Evolutionary conservation across 2,329 filamentous ascomycete species (phyloP).

Genomic region (Hypocreales sp.): DNA sequence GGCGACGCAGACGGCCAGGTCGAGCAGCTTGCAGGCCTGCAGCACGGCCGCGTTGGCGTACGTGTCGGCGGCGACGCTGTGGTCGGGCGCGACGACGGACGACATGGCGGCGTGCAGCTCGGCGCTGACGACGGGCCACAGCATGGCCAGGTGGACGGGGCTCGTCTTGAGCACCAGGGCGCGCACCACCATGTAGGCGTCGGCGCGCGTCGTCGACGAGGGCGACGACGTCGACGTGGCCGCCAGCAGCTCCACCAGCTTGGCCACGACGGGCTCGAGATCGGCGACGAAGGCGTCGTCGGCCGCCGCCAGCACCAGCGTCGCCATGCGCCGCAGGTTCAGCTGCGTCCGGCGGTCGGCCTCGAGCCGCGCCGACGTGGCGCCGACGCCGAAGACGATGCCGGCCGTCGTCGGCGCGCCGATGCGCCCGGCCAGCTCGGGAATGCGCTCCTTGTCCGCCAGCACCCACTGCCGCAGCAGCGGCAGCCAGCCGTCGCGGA

Average conservation of each 20-base stretch:
- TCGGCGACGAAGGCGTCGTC: slow-evolving; percentile 70
- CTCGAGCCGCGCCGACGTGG: slow-evolving; percentile 83
- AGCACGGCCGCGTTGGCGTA: slow-evolving; percentile 66
- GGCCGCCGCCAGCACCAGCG: slow-evolving; percentile 62
- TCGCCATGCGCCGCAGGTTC: slow-evolving; percentile 68
- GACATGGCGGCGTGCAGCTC: slow-evolving; percentile 72
- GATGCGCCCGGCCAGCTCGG: slow-evolving; percentile 65
- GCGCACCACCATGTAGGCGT: slow-evolving; percentile 78
- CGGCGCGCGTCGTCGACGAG: slow-evolving; percentile 74
- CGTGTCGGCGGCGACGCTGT: slow-evolving; percentile 47
- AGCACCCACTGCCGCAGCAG: slow-evolving; percentile 73
- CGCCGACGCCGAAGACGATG: slow-evolving; percentile 97
- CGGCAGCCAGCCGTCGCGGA: slow-evolving; percentile 64
- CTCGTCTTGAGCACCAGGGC: slow-evolving; percentile 68
- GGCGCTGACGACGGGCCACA: slow-evolving; percentile 83
- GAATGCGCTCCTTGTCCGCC: slow-evolving; percentile 75
- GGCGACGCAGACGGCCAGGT: slow-evolving; percentile 69
- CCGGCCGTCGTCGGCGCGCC: slow-evolving; percentile 80
- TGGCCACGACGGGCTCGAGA: slow-evolving; percentile 59
- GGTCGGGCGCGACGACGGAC: slow-evolving; percentile 53
- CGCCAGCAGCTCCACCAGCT: slow-evolving; percentile 69
- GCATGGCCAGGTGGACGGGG: slow-evolving; percentile 60
- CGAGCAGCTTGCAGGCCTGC: slow-evolving; percentile 87
- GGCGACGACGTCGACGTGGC: slow-evolving; percentile 83
- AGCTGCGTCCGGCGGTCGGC: slow-evolving; percentile 87